Evolutionary conservation across 2,329 filamentous ascomycete genomes (phyloP), one percentile per base, ranked within the genome.

Genomic region (Tolypocladium ovalisporum): DNA sequence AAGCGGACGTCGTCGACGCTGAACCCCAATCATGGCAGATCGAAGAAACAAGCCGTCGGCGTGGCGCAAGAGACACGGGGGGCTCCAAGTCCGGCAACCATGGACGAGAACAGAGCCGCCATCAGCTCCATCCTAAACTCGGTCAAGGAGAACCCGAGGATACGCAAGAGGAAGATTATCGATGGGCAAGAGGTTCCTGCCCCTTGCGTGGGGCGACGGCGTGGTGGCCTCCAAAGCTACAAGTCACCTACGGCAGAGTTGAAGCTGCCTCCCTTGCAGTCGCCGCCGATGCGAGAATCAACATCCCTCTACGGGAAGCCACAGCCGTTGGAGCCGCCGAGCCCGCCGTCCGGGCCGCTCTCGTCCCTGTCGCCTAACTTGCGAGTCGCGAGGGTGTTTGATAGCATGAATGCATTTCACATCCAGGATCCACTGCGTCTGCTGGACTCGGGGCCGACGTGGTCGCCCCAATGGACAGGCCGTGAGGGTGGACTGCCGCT

Each of bases 71-170:
- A 56, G 17, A 42, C 55, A 19, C 15, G 52, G 34, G 52, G 34
- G n/a, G 61, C 61, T 1, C 52, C 62, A n/a, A n/a, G n/a, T 4
- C 60, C 56, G 39, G 44, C 59, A 24, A 37, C 51, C 6, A 54
- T 27, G 10, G 56, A 49, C 42, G 57, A 57, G 24, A 35, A 51
- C 17, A 51, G 57, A 37, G 35, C 57, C 13, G 49, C 53, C 35
- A 58, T 60, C 51, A 74, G 67, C 58, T 80, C 80, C 4, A 82
- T 82, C n/a, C 67, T 76, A 4, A 71, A 74, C 10, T 76, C 78
- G 1, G 79, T 82, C 58, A 82, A 82, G 64, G 69, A 70, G 12
- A 75, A 78, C 42, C 73, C 73, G 7, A 73, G 77, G 27, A 69
- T 73, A 42, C 71, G 78, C 58, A 80, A 77, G 64, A 73, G 74